Percentiles rank a stretch among this genome's conserved stretches.
Evolutionary conservation across 2,329 filamentous ascomycete species (phyloP).

Genomic region (Colletotrichum scovillei): DNA sequence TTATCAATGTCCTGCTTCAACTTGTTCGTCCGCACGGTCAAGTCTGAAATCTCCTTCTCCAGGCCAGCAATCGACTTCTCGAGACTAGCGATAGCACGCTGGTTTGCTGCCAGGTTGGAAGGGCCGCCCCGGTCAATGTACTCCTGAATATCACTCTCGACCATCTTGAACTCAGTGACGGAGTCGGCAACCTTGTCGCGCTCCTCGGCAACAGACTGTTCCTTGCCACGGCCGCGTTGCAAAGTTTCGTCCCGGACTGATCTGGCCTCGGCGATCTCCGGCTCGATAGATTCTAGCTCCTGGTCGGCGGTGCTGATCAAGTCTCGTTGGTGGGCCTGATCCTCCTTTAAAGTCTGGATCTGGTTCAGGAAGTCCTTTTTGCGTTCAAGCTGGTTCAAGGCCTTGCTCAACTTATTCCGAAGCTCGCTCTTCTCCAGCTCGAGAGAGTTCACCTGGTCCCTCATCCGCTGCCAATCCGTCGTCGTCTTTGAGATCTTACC

Average conservation of each 20-base stretch:
- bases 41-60: slow-evolving; percentile 74
- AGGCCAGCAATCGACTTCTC: slow-evolving; percentile 73
- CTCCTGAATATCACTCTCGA: slow-evolving; percentile 81
- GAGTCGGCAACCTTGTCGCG: slow-evolving; percentile 79
- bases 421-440: slow-evolving; percentile 84
- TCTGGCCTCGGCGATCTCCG: slow-evolving; percentile 80
- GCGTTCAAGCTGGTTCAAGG: slow-evolving; percentile 82
- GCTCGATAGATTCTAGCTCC: slow-evolving; percentile 79
- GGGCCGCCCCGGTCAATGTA: slow-evolving; percentile 84
- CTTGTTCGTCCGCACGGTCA: slow-evolving; percentile 79
- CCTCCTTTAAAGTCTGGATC: slow-evolving; percentile 78
- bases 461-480: slow-evolving; percentile 77
- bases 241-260: slow-evolving; percentile 82
- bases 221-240: slow-evolving; percentile 76
- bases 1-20: slow-evolving; percentile 82
- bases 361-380: slow-evolving; percentile 78
- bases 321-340: slow-evolving; percentile 76
- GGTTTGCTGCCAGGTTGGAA: slow-evolving; percentile 75
- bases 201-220: slow-evolving; percentile 77
- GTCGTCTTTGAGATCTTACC: slow-evolving; percentile 73
- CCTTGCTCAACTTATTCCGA: slow-evolving; percentile 76
- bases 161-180: slow-evolving; percentile 79
- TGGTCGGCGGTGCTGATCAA: slow-evolving; percentile 76
- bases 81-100: slow-evolving; percentile 75
- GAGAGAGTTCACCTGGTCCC: slow-evolving; percentile 73